Conservation (phyloP, 176 grass and related monocot genomes). For the Oryza longistaminata region DNA sequence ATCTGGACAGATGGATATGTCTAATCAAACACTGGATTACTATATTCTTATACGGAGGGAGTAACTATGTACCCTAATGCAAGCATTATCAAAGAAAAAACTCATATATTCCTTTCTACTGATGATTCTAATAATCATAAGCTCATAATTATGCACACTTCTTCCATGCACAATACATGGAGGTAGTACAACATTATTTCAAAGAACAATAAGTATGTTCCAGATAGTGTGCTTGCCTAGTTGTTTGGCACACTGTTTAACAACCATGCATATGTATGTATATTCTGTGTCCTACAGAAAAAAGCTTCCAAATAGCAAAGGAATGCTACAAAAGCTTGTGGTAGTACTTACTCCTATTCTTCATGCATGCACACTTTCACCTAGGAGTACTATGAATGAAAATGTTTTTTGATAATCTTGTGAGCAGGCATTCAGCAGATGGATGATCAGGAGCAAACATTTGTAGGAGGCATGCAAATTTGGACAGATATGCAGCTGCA, state of each 20-base stretch:
- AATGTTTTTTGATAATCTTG: constrained; percentile 18
- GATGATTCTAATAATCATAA: neutral
- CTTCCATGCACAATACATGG: neutral
- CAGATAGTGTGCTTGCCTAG: constrained; percentile 9
- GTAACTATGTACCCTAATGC: neutral
- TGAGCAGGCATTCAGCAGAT: constrained; percentile 37
- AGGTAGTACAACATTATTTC: neutral
- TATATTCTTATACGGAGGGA: no score
- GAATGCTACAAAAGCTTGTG: constrained; percentile 12
- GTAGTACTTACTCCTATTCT: constrained; percentile 27
- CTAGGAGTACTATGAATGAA: constrained; percentile 6
- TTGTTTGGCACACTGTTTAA: constrained; percentile 23
- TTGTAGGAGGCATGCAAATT: constrained; percentile 47
- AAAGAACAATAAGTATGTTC: neutral
- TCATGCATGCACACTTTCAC: constrained; percentile 13
- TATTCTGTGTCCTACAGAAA: neutral
- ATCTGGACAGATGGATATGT: no score
- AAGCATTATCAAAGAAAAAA: constrained; percentile 4
- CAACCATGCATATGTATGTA: neutral
- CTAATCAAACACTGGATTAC: no score
- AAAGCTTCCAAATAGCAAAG: constrained; percentile 1
- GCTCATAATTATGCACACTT: neutral
- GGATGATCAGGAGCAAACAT: constrained; percentile 43
- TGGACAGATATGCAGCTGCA: constrained; percentile 42
- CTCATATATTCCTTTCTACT: neutral